These are phyloP conservation scores for Pelargonium fulgidum DNA, from an alignment of 441 rosid species.

Conservation along the genomic window DNA sequence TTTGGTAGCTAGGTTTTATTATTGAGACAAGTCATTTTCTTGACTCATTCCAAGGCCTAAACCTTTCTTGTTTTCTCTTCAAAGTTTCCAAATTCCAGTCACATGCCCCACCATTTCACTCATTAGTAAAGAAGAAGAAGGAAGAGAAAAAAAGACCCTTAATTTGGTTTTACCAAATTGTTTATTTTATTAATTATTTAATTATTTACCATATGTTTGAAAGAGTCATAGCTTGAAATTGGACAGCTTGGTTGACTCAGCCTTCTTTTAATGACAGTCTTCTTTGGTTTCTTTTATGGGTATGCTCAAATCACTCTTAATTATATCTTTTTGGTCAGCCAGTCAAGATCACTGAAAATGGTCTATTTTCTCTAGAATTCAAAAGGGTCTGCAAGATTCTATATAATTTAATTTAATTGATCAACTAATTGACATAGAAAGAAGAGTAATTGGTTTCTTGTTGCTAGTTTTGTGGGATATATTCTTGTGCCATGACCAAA, in stretches of 20 bases:
- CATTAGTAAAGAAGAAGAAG: not conserved
- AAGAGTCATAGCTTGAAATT: not conserved
- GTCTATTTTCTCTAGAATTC: no score
- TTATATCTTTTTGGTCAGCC: not conserved
- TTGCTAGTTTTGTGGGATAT: not conserved
- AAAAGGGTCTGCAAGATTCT: conserved; percentile 2
- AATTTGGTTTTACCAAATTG: not conserved
- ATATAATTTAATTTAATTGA: not conserved
- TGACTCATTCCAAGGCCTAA: conserved; percentile 6
- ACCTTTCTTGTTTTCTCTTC: not conserved
- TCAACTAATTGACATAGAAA: not conserved
- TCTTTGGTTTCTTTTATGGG: not conserved
- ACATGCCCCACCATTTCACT: not conserved
- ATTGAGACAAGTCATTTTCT: conserved; percentile 4
- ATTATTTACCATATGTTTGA: conserved; percentile 6
- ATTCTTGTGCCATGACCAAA: not conserved
- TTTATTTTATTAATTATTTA: not conserved
- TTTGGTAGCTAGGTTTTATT: not conserved
- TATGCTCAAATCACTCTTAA: not conserved
- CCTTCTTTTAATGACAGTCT: conserved; percentile 1
- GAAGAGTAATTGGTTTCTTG: conserved; percentile 1
- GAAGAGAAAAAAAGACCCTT: not conserved
- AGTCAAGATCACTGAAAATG: not conserved
- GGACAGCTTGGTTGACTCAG: not conserved
- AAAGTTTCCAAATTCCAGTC: not conserved